These are phyloP conservation scores for Violaceomyces palustris DNA, from an alignment of 1,284 basidiomycete species.

Conservation along the genomic window DNA sequence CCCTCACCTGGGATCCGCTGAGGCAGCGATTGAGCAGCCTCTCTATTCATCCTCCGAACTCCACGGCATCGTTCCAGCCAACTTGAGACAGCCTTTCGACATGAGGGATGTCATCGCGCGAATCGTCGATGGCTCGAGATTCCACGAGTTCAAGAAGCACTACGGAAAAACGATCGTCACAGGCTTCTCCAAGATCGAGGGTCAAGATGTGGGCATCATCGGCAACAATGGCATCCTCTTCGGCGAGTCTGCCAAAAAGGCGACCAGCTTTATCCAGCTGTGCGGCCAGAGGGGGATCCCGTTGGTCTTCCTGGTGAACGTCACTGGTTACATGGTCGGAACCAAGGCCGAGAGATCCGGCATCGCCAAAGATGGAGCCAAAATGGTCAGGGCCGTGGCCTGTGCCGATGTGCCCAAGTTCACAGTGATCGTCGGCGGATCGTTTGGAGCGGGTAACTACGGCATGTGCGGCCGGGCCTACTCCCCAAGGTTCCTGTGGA, in stretches of 20 bases:
- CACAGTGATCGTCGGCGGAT: slow-evolving; percentile 89
- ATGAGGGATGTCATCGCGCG: slow-evolving; percentile 89
- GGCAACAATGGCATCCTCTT: slow-evolving; percentile 93
- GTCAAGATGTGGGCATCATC: slow-evolving; percentile 59
- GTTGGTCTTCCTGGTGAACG: slow-evolving; percentile 86
- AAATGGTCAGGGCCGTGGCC: slow-evolving; percentile 95
- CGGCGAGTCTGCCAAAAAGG: slow-evolving; percentile 86
- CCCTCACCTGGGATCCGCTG: too few relatives aligned
- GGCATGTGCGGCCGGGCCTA: slow-evolving; percentile 60
- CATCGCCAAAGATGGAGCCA: slow-evolving; percentile 93
- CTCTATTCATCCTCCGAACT: slow-evolving; percentile 75
- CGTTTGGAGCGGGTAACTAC: slow-evolving; percentile 91
- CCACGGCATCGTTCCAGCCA: slow-evolving; percentile 84
- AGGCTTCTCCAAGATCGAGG: slow-evolving; percentile 57
- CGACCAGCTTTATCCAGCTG: slow-evolving; percentile 88
- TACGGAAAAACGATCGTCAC: slow-evolving; percentile 86
- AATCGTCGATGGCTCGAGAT: slow-evolving; percentile 81
- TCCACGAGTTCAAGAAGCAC: slow-evolving; percentile 92
- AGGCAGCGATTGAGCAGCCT: slow-evolving; percentile 64
- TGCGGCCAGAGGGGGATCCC: slow-evolving; percentile 88
- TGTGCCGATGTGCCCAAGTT: slow-evolving; percentile 90
- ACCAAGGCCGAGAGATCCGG: slow-evolving; percentile 89
- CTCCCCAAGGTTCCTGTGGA: slow-evolving; percentile 89
- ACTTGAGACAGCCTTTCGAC: slow-evolving; percentile 80
- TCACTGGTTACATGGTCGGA: slow-evolving; percentile 86